These are phyloP conservation scores for Elymus sibiricus DNA, from an alignment of 176 grass and related monocot species.

Conservation along the genomic window DNA sequence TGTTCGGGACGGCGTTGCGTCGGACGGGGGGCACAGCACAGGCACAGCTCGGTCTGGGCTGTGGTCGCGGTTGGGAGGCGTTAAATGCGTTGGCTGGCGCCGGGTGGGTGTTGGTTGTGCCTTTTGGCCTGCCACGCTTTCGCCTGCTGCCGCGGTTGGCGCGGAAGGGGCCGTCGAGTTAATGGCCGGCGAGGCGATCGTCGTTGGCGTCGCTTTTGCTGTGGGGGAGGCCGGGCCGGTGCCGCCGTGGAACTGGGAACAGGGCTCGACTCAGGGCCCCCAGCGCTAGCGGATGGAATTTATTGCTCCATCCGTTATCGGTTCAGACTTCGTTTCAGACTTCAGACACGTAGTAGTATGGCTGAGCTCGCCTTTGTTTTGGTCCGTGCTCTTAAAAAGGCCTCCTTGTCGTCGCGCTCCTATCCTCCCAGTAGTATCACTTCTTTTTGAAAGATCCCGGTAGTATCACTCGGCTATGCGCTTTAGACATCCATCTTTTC, in stretches of 20 bases:
- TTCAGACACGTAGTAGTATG: not conserved
- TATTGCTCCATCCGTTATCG: not conserved
- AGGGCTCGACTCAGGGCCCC: not conserved
- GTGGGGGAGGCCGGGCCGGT: not conserved
- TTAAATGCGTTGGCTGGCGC: conserved; percentile 54
- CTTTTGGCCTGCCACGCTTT: not conserved
- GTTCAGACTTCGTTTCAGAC: not conserved
- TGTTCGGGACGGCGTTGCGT: not conserved
- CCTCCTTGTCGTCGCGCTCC: not conserved
- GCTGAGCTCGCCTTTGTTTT: not conserved
- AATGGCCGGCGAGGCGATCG: not conserved
- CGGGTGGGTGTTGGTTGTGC: conserved; percentile 30
- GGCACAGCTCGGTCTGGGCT: not conserved
- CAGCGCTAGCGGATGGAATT: not conserved
- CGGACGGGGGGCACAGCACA: not conserved
- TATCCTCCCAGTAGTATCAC: too few species aligned
- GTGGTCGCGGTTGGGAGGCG: conserved; percentile 41
- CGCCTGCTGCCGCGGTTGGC: conserved; percentile 10
- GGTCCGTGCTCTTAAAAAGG: not conserved
- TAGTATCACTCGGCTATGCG: too few species aligned
- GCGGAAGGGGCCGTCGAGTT: conserved; percentile 23
- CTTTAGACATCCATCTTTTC: too few species aligned
- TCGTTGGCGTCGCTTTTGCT: not conserved
- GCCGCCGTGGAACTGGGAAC: not conserved
- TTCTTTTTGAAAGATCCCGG: too few species aligned